These are phyloP conservation scores for Claviceps capensis DNA, from an alignment of 2,329 filamentous ascomycete species.

Conservation along the genomic window DNA sequence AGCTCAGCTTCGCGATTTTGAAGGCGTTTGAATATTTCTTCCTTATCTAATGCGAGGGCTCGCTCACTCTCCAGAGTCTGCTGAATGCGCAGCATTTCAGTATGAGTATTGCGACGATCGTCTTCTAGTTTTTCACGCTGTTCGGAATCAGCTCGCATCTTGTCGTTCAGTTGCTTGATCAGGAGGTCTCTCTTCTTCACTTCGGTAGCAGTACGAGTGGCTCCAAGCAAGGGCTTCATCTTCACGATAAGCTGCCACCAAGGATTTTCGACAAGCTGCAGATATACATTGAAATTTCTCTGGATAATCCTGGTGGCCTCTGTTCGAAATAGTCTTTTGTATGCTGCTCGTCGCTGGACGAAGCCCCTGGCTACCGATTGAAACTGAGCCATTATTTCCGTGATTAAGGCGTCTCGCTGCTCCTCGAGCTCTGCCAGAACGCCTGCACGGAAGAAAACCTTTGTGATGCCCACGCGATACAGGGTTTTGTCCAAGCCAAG, in stretches of 20 bases:
- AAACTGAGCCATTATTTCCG: slow-evolving; percentile 85
- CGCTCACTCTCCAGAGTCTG: slow-evolving; percentile 92
- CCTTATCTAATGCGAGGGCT: slow-evolving; percentile 90
- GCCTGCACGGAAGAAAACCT: slow-evolving; percentile 95
- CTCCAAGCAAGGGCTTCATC: slow-evolving; percentile 90
- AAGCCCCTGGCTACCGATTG: slow-evolving; percentile 88
- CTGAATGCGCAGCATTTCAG: slow-evolving; percentile 79
- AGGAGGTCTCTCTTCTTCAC: slow-evolving; percentile 91
- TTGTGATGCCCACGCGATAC: slow-evolving; percentile 88
- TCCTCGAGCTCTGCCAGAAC: slow-evolving; percentile 95
- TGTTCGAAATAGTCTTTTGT: slow-evolving; percentile 86
- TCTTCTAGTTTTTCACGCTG: slow-evolving; percentile 77
- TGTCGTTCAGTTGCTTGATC: slow-evolving; percentile 75
- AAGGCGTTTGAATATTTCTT: slow-evolving; percentile 96
- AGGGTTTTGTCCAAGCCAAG: slow-evolving; percentile 72
- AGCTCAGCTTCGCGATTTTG: slow-evolving; percentile 85
- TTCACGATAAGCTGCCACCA: slow-evolving; percentile 95
- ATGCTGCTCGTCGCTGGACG: slow-evolving; percentile 71
- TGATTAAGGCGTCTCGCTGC: slow-evolving; percentile 81
- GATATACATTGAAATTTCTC: slow-evolving; percentile 82
- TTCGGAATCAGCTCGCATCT: slow-evolving; percentile 62
- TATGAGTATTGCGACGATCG: slow-evolving; percentile 73
- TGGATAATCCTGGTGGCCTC: slow-evolving; percentile 94
- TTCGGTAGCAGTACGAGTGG: slow-evolving; percentile 80
- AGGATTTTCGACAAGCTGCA: slow-evolving; percentile 78